phyloP scores from a whole-genome alignment of 805 yeast genomes.

The Pichia ethanolica region DNA sequence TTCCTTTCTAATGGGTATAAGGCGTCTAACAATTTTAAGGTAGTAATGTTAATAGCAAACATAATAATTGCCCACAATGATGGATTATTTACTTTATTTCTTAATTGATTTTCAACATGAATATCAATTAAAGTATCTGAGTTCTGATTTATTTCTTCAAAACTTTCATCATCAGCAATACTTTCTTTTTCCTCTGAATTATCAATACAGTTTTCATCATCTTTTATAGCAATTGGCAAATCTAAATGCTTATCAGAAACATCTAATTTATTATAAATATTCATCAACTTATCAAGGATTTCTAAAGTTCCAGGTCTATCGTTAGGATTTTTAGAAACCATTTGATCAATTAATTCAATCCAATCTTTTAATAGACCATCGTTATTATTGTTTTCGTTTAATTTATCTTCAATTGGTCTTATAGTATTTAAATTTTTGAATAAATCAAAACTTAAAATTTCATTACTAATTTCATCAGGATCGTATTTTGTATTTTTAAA shows the following conservation, averaged over 20 bases:
- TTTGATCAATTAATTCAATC: slow-evolving; percentile 21
- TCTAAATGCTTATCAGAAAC: background rate
- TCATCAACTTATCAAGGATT: slow-evolving; percentile 25
- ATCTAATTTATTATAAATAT: slow-evolving; percentile 9
- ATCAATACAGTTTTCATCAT: slow-evolving; percentile 10
- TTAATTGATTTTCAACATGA: too few species aligned
- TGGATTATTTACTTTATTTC: too few species aligned
- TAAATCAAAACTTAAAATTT: slow-evolving; percentile 18
- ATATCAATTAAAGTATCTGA: too few species aligned
- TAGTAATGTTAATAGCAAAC: background rate
- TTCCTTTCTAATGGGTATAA: background rate
- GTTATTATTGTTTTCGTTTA: background rate
- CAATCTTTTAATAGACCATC: slow-evolving; percentile 32
- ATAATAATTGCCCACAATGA: background rate
- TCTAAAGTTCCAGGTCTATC: slow-evolving; percentile 41
- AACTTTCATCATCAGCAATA: too few species aligned
- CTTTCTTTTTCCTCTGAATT: too few species aligned
- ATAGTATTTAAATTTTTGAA: slow-evolving; percentile 17
- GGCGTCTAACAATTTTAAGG: background rate
- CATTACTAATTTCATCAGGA: slow-evolving; percentile 18
- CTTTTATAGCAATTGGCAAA: background rate
- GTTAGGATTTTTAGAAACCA: slow-evolving; percentile 19
- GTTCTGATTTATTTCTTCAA: too few species aligned
- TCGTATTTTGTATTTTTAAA: slow-evolving; percentile 28
- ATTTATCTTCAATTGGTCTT: slow-evolving; percentile 5